These are phyloP conservation scores for Margaritispora aquatica DNA, from an alignment of 495 filamentous ascomycete genomes.

Conservation along the genomic window DNA sequence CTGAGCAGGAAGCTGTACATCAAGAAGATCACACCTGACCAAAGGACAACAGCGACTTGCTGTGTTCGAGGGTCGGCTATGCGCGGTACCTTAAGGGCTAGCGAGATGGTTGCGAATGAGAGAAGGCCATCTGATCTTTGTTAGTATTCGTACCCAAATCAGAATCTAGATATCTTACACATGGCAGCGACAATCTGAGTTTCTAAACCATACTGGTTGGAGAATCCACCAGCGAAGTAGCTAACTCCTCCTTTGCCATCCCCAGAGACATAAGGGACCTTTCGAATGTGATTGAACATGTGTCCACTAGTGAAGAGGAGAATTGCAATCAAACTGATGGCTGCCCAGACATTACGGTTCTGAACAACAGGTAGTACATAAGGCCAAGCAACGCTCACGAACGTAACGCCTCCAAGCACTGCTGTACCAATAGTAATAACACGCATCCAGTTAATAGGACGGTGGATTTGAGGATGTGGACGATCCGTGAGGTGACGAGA, in stretches of 20 bases:
- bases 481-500: slow-evolving; percentile 66
- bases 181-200: slow-evolving; percentile 93
- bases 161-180: slow-evolving; percentile 56
- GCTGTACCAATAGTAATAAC: slow-evolving; percentile 62
- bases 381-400: slow-evolving; percentile 69
- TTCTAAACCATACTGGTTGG: slow-evolving; percentile 92
- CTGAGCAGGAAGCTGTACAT: slow-evolving; percentile 93
- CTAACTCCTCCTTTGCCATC: slow-evolving; percentile 80
- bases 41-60: slow-evolving; percentile 74
- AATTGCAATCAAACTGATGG: slow-evolving; percentile 79
- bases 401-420: slow-evolving; percentile 58
- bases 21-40: slow-evolving; percentile 69
- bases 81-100: slow-evolving; percentile 86
- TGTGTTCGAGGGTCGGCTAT: slow-evolving; percentile 73
- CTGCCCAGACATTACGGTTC: slow-evolving; percentile 92
- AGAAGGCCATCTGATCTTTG: slow-evolving; percentile 71
- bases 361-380: slow-evolving; percentile 81
- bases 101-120: slow-evolving; percentile 80
- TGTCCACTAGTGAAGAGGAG: slow-evolving; percentile 94
- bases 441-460: slow-evolving; percentile 81
- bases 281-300: slow-evolving; percentile 99
- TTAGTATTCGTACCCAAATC: not conserved
- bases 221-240: slow-evolving; percentile 92
- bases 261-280: slow-evolving; percentile 88
- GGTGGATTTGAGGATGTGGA: slow-evolving; percentile 66